Evolutionary conservation across 2,329 filamentous ascomycete species (phyloP), one percentile per base, ranked within the genome.

Genomic region (Aspergillus sp.): DNA sequence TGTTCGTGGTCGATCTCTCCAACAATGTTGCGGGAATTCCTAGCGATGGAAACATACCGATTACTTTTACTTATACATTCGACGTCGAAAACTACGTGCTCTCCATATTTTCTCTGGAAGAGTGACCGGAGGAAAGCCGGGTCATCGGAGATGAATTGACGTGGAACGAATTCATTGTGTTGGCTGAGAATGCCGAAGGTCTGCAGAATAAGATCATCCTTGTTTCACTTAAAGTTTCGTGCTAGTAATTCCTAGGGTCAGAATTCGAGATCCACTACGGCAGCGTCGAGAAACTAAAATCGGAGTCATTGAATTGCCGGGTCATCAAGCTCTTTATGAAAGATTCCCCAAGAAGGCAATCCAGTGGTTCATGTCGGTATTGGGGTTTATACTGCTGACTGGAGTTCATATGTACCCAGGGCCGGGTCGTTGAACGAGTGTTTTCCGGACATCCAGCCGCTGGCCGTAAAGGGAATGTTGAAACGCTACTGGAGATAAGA

Each of bases 231-330:
- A 10, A 4, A 9, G n/a, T 4, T 37, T 43, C 2, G 44, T 44
- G n/a, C 13, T 55, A 39, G 38, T 45, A 19, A 15, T 50, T 3
- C 9, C 23, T 6, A 54, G 46, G 30, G 39, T 50, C 25, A 41
- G 51, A 69, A n/a, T 56, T 69, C 49, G 7, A 63, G 5, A 22
- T 72, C 20, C 48, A 56, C 48, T 30, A 64, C 39, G 46, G 71
- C 22, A 23, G 41, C 19, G 10, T 68, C 43, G 45, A 67, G 48
- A 57, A 66, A 44, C 15, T 69, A 17, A 55, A 57, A 41, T 61
- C 4, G 41, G 65, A 39, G 48, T 60, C 1, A 69, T 66, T 4
- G 67, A 63, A 41, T 47, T 65, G 17, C 62, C 62, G 0, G 46
- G 44, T 33, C 60, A 65, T 17, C 41, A 22, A 6, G 17, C 53